Evolutionary conservation across 345 rosid genomes (phyloP).

Genomic region (Ceriops zippeliana): DNA sequence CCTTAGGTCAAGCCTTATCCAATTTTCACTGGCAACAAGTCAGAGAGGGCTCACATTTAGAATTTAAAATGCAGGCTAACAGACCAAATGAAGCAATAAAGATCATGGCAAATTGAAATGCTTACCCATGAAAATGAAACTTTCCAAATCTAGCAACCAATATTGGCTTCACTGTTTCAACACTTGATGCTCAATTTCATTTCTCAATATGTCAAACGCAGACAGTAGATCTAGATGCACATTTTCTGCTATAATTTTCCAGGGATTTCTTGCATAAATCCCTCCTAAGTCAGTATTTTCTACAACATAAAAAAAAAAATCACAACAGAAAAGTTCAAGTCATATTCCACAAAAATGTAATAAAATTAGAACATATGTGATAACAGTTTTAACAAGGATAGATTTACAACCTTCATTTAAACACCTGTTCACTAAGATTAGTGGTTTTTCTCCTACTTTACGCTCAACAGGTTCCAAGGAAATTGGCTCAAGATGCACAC

Average conservation of each 20-base stretch:
- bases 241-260: constrained; percentile 44
- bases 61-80: background rate
- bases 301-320: background rate
- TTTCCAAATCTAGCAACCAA: constrained; percentile 62
- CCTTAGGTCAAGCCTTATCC: too few species aligned
- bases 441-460: constrained; percentile 30
- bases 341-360: too few species aligned
- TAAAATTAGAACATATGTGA: background rate
- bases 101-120: background rate
- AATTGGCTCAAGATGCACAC: constrained; percentile 31
- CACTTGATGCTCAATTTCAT: constrained; percentile 16
- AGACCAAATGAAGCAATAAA: constrained; percentile 2
- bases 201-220: constrained; percentile 35
- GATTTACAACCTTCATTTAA: constrained; percentile 26
- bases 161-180: constrained; percentile 29
- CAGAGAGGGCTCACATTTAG: background rate
- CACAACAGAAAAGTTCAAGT: too few species aligned
- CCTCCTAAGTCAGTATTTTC: constrained; percentile 12
- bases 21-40: background rate
- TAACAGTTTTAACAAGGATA: background rate
- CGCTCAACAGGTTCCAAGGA: constrained; percentile 29
- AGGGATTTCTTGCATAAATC: constrained; percentile 23
- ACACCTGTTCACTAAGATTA: constrained; percentile 32
- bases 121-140: constrained; percentile 45
- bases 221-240: constrained; percentile 43